Percentiles rank a stretch among this genome's conserved stretches.
These are phyloP conservation scores for Arctium minus DNA, from an alignment of 129 eudicot species.

Conservation along the genomic window DNA sequence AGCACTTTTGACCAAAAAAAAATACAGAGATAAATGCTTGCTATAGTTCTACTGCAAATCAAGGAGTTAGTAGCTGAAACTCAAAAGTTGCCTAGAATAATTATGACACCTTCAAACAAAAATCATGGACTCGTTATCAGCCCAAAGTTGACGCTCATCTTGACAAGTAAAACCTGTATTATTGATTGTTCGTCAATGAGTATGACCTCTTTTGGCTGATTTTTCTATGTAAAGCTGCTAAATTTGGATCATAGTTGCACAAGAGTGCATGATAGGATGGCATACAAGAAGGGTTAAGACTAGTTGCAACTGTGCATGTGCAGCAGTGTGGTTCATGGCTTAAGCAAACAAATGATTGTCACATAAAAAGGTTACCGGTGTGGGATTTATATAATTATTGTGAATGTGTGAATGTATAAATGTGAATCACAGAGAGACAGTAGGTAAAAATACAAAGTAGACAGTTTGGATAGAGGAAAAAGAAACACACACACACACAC, in stretches of 20 bases:
- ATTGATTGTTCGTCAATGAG: background rate
- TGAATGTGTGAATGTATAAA: background rate
- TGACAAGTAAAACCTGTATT: background rate
- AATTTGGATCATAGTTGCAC: too few species aligned
- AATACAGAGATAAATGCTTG: background rate
- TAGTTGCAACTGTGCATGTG: too few species aligned
- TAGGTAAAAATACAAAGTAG: background rate
- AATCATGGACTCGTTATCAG: background rate
- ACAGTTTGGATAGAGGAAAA: background rate
- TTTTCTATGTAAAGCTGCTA: too few species aligned
- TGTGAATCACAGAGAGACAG: background rate
- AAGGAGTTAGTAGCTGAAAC: background rate
- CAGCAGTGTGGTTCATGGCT: background rate
- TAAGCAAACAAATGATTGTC: background rate
- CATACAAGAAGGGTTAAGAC: background rate
- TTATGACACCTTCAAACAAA: background rate
- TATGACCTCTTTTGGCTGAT: background rate
- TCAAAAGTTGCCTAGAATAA: background rate
- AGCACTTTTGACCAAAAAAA: background rate
- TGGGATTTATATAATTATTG: background rate
- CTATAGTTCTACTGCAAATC: background rate
- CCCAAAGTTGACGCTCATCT: background rate
- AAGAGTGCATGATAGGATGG: background rate
- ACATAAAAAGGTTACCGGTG: background rate
- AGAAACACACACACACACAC: slow-evolving; percentile 1